These are phyloP conservation scores for Aquanectria penicillioides DNA, from an alignment of 2,329 filamentous ascomycete genomes.

Conservation along the genomic window DNA sequence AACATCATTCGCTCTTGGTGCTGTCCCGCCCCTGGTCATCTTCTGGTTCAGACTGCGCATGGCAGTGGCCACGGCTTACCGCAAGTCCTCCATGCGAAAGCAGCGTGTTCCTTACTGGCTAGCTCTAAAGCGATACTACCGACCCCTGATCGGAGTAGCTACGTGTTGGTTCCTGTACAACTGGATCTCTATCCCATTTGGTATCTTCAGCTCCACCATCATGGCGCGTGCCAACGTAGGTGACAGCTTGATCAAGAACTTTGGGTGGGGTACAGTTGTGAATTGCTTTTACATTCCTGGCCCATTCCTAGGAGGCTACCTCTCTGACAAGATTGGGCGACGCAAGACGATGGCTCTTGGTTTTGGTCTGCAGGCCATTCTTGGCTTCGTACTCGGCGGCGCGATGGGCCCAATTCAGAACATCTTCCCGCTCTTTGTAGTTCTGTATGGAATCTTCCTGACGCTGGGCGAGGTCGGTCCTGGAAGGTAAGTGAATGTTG, in stretches of 20 bases:
- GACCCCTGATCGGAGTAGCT: slow-evolving; percentile 58
- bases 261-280: slow-evolving; percentile 58
- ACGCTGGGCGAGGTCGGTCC: slow-evolving; percentile 61
- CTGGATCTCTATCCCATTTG: slow-evolving; percentile 65
- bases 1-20: slow-evolving; percentile 59
- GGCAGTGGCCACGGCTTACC: slow-evolving; percentile 60
- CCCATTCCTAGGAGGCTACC: slow-evolving; percentile 56
- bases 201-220: slow-evolving; percentile 64
- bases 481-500: slow-evolving; percentile 47
- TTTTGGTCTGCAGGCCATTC: slow-evolving; percentile 54
- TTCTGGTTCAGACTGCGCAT: slow-evolving; percentile 64
- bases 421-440: slow-evolving; percentile 60
- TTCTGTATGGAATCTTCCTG: slow-evolving; percentile 61
- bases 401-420: slow-evolving; percentile 55
- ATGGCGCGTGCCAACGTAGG: slow-evolving; percentile 53
- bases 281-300: slow-evolving; percentile 63
- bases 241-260: slow-evolving; percentile 53
- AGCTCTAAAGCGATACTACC: slow-evolving; percentile 58
- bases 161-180: slow-evolving; percentile 64
- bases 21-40: slow-evolving; percentile 59
- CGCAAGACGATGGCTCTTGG: slow-evolving; percentile 62
- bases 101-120: slow-evolving; percentile 58
- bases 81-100: slow-evolving; percentile 57
- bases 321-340: slow-evolving; percentile 60
- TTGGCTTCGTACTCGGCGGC: slow-evolving; percentile 62